Evolutionary conservation across 2,329 filamentous ascomycete genomes (phyloP), one percentile per base, ranked within the genome.

Genomic region (Chalara sp.): DNA sequence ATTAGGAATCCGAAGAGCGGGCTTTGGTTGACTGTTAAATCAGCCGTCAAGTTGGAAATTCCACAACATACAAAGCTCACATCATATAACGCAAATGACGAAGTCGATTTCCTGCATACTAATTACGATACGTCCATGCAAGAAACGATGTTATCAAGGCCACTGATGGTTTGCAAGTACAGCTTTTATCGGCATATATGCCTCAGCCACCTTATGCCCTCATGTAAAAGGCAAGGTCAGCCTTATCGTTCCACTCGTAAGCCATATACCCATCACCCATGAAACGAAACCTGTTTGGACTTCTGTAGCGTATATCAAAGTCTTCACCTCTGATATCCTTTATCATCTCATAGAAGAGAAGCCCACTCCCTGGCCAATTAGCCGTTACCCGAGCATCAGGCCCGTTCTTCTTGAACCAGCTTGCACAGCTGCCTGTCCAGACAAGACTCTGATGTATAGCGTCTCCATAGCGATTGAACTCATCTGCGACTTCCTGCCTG

Each of bases 401-500:
- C 2, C 60, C 66, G 37, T 68, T 66, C 33, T 68, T 65, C 63
- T 78, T 78, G 58, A 76, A 76, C 72, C 73, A 78, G 46, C 68
- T 71, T 47, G 66, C 65, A 53, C 72, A 75, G 2, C 57, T 60
- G 30, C 62, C 63, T 0, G 67, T 63, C 64, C 70, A 67, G 3
- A 71, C 68, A 0, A 68, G 65, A 8, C 66, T 68, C 57, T 72
- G 70, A 58, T 73, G 68, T 44, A 74, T 68, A 51, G 69, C 63
- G 37, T 74, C 67, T 31, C 66, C 67, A 56, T 74, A 73, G 30
- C 62, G 63, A 31, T 66, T 66, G 43, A 68, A 71, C 8, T 67
- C 67, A 6, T 68, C 57, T 29, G 68, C 61, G 8, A 67, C 65
- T 6, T 63, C 59, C 11, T 61, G 54, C 57, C 69, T 72, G 0